Conservation (phyloP, 257 asterid species). For the Apocynum venetum region DNA sequence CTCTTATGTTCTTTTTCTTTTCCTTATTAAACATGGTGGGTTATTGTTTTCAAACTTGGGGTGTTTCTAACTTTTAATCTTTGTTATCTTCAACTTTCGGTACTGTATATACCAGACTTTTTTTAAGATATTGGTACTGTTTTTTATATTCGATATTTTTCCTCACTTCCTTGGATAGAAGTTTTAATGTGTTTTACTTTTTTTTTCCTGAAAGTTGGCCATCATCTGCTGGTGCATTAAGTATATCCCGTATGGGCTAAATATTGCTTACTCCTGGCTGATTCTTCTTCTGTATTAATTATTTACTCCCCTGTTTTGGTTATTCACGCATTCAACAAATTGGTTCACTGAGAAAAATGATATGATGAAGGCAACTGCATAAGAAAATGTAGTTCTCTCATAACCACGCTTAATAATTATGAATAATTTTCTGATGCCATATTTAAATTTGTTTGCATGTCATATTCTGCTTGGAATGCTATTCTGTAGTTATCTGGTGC, state of each 20-base stretch:
- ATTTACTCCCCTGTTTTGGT: not conserved
- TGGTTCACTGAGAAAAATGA: not conserved
- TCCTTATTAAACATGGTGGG: not conserved
- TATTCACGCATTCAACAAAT: not conserved
- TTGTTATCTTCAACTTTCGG: not conserved
- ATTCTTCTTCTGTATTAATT: not conserved
- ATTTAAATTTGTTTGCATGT: not conserved
- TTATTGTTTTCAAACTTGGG: not conserved
- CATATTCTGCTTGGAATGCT: not conserved
- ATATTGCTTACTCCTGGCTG: not conserved
- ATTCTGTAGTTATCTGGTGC: constrained; percentile 4
- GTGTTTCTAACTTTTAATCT: not conserved
- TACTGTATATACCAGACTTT: not conserved
- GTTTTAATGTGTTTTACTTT: not conserved
- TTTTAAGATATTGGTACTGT: not conserved
- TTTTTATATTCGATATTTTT: not conserved
- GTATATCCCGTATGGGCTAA: not conserved
- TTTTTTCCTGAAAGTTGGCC: not conserved
- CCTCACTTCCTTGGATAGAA: not conserved
- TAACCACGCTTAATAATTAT: not conserved
- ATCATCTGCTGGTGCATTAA: not conserved
- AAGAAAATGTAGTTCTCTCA: not conserved
- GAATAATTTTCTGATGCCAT: not conserved
- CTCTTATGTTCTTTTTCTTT: not conserved
- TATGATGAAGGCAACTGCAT: not conserved